Conservation (phyloP, 371 early-diverging fungal species). For the Mucor racemosus region DNA sequence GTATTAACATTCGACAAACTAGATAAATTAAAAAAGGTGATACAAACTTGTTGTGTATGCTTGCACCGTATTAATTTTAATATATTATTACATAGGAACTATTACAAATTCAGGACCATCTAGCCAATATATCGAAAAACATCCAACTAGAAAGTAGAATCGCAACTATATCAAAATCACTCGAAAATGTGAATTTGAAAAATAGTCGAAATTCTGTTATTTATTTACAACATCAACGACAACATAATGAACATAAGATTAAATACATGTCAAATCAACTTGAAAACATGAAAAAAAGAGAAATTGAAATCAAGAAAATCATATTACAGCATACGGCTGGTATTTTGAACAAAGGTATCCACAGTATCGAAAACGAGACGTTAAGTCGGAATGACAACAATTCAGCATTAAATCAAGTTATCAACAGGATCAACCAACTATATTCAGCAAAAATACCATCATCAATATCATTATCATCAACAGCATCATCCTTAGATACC, state of each 20-base stretch:
- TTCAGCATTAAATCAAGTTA: constrained; percentile 7
- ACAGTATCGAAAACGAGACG: constrained; percentile 14
- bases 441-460: not conserved
- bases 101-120: constrained; percentile 22
- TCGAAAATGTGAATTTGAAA: constrained; percentile 43
- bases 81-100: constrained; percentile 23
- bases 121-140: constrained; percentile 16
- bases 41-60: constrained; percentile 3
- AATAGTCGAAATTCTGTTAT: constrained; percentile 26
- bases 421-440: constrained; percentile 1
- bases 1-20: constrained; percentile 58
- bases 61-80: not conserved
- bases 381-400: not conserved
- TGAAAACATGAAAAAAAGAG: constrained; percentile 60
- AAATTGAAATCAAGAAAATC: constrained; percentile 63
- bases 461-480: not conserved
- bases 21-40: constrained; percentile 59
- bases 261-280: constrained; percentile 68
- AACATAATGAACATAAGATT: constrained; percentile 61
- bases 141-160: constrained; percentile 37
- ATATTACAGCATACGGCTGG: constrained; percentile 74
- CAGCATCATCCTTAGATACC: constrained; percentile 5
- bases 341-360: constrained; percentile 55
- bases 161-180: constrained; percentile 45
- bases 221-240: constrained; percentile 23